Percentiles rank a stretch among this genome's conserved stretches.
phyloP scores from a whole-genome alignment of 2,329 filamentous ascomycete species.

The Aspergillus sp. region DNA sequence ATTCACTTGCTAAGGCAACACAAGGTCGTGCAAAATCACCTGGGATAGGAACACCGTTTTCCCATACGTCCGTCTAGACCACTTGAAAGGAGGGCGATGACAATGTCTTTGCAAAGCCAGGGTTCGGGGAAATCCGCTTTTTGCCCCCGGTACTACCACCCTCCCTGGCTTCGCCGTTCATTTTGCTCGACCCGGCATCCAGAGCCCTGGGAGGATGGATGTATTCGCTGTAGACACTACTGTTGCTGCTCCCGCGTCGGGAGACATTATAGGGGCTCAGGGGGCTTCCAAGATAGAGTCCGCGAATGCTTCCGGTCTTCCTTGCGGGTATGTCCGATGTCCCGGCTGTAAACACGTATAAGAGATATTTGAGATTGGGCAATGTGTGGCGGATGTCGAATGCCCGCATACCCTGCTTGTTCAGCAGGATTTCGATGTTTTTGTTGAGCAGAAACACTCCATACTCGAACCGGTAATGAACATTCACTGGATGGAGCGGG shows the following conservation, averaged over 20 bases:
- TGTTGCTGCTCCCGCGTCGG: slow-evolving; percentile 35
- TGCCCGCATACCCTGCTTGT: slow-evolving; percentile 62
- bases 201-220: slow-evolving; percentile 19
- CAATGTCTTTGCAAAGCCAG: slow-evolving; percentile 4
- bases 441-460: slow-evolving; percentile 96
- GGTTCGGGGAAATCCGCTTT: neutral
- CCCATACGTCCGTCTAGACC: slow-evolving; percentile 6
- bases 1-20: neutral
- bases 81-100: slow-evolving; percentile 13
- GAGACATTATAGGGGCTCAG: slow-evolving; percentile 28
- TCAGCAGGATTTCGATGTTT: slow-evolving; percentile 67
- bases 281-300: slow-evolving; percentile 31
- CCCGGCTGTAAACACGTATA: slow-evolving; percentile 82
- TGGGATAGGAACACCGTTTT: neutral
- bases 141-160: slow-evolving; percentile 15
- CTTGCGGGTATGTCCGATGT: slow-evolving; percentile 52
- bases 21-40: neutral
- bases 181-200: slow-evolving; percentile 15
- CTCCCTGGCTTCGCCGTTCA: slow-evolving; percentile 16
- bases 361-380: slow-evolving; percentile 84
- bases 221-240: slow-evolving; percentile 25
- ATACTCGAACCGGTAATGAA: slow-evolving; percentile 90
- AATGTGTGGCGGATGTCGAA: slow-evolving; percentile 87
- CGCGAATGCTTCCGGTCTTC: slow-evolving; percentile 47
- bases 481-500: slow-evolving; percentile 66